phyloP scores from a whole-genome alignment of 2,329 filamentous ascomycete species.

The Fusarium sp. region DNA sequence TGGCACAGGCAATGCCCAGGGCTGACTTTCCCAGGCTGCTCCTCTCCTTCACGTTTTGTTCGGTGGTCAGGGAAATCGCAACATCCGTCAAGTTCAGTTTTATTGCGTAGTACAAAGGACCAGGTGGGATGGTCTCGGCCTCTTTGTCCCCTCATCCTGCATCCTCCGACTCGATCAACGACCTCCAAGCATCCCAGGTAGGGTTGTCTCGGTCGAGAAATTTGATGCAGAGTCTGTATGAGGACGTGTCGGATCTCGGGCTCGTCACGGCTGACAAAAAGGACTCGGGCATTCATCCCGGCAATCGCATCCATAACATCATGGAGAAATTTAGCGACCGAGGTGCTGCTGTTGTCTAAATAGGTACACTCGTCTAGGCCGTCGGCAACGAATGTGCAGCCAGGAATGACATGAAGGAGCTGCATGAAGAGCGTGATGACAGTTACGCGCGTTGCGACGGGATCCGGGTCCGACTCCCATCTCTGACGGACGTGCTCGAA shows the following conservation, averaged over 20 bases:
- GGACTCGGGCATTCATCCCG: conserved; percentile 25
- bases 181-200: too few species aligned
- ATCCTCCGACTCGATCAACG: too few species aligned
- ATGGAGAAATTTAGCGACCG: conserved; percentile 30
- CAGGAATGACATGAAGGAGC: conserved; percentile 19
- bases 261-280: conserved; percentile 45
- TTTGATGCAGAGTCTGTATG: too few species aligned
- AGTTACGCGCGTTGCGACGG: conserved; percentile 22
- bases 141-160: too few species aligned
- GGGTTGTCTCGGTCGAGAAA: too few species aligned
- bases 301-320: conserved; percentile 9
- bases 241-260: conserved; percentile 38
- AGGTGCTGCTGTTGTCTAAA: background rate
- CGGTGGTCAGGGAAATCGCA: too few species aligned
- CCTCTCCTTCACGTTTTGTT: too few species aligned
- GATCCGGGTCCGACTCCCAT: background rate
- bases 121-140: too few species aligned
- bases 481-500: background rate
- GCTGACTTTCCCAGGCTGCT: too few species aligned
- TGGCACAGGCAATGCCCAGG: too few species aligned
- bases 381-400: conserved; percentile 45
- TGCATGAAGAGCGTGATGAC: conserved; percentile 36
- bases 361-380: conserved; percentile 51
- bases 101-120: too few species aligned
- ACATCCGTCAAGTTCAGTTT: too few species aligned